Conservation (phyloP, 257 asterid species). For the Ballota nigra region DNA sequence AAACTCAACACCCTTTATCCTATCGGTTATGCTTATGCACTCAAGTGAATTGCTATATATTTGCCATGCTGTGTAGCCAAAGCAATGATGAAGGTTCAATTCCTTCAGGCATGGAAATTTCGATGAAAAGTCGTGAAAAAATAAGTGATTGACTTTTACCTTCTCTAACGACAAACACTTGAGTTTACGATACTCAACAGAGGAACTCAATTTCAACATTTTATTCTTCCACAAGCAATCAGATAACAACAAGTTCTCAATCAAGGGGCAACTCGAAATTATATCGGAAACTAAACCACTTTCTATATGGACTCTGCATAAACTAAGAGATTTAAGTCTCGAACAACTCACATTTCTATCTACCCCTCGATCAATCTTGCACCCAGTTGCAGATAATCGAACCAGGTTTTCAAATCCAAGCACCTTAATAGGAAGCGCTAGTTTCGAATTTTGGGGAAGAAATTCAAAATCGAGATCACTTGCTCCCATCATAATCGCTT, state of each 20-base stretch:
- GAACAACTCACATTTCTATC: too few species aligned
- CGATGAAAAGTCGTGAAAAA: neutral
- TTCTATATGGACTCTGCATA: neutral
- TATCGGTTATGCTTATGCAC: neutral
- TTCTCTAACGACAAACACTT: neutral
- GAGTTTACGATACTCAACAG: neutral
- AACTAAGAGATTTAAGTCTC: too few species aligned
- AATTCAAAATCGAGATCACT: too few species aligned
- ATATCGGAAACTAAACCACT: neutral
- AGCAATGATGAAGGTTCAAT: neutral
- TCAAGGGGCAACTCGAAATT: neutral
- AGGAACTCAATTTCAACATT: neutral
- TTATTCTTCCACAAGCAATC: neutral
- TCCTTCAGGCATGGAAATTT: constrained; percentile 14
- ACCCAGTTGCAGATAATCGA: too few species aligned
- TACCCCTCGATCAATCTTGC: too few species aligned
- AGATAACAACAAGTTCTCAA: neutral
- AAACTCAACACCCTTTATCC: neutral
- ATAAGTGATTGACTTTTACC: neutral
- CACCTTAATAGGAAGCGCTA: too few species aligned
- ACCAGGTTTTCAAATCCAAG: too few species aligned
- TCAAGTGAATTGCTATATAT: constrained; percentile 11
- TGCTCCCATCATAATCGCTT: too few species aligned
- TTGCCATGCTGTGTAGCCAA: neutral
- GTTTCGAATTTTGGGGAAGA: too few species aligned